Percentiles rank a stretch among this genome's conserved stretches.
These are phyloP conservation scores for Halophytophthora polymorphica DNA, from an alignment of 352 stramenopile genomes.

Conservation along the genomic window DNA sequence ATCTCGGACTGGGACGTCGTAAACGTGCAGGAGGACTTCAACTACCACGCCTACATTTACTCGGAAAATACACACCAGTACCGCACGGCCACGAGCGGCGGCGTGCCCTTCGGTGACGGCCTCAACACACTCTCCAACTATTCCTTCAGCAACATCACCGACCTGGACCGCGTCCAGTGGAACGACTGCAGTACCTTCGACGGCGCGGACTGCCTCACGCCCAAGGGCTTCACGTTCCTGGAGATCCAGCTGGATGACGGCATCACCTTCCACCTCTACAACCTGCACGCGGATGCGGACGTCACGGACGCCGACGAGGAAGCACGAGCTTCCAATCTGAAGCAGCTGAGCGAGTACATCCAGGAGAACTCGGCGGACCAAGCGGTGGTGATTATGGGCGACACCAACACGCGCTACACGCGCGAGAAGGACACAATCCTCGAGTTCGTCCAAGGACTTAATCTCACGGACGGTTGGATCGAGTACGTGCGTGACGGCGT, in stretches of 20 bases:
- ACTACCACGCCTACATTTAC: conserved; percentile 43
- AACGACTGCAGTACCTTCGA: conserved; percentile 41
- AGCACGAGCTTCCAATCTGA: conserved; percentile 34
- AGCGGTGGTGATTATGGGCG: conserved; percentile 47
- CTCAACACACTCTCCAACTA: conserved; percentile 48
- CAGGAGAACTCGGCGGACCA: conserved; percentile 39
- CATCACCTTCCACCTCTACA: conserved; percentile 45
- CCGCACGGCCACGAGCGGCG: conserved; percentile 44
- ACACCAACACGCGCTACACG: conserved; percentile 58
- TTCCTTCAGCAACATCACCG: conserved; percentile 33
- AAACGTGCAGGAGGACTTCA: conserved; percentile 44
- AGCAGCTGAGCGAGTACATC: conserved; percentile 47
- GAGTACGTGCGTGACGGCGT: conserved; percentile 34
- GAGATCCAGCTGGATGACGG: conserved; percentile 41
- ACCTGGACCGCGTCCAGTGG: conserved; percentile 43
- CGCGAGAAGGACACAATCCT: conserved; percentile 36
- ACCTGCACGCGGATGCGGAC: conserved; percentile 46
- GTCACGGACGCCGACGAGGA: conserved; percentile 24
- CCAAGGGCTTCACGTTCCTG: conserved; percentile 51
- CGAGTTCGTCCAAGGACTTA: conserved; percentile 23
- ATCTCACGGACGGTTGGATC: conserved; percentile 45
- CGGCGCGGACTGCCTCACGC: conserved; percentile 47
- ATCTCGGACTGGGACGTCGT: conserved; percentile 33
- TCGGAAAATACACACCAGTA: conserved; percentile 36
- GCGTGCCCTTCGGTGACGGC: conserved; percentile 38